A percentile compares a stretch with the other conserved stretches of the same genome.
phyloP scores from a whole-genome alignment of 2,329 filamentous ascomycete species.

The Cordyceps pruinosa region DNA sequence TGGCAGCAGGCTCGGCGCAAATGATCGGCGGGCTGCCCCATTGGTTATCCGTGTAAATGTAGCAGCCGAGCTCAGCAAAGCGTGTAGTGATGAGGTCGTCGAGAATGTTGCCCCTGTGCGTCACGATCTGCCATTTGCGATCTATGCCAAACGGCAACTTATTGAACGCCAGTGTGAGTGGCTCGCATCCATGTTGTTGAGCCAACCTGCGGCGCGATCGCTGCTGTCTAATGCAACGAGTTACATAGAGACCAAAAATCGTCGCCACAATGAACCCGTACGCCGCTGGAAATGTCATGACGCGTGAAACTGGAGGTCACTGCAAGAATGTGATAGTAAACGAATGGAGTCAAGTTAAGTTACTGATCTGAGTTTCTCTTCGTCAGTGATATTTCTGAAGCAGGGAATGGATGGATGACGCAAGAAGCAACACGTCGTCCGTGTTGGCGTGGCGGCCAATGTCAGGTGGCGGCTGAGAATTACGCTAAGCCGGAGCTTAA shows the following conservation, averaged over 20 bases:
- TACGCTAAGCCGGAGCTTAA: no score
- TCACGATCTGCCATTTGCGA: slow-evolving; percentile 3
- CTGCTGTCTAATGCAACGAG: background rate
- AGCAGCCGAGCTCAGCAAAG: slow-evolving; percentile 1
- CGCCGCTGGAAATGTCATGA: background rate
- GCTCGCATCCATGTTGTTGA: background rate
- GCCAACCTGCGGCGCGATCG: background rate
- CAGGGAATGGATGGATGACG: no score
- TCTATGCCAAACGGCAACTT: background rate
- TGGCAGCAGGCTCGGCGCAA: background rate
- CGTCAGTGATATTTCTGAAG: no score
- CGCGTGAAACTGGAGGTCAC: no score
- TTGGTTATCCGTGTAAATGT: slow-evolving; percentile 4
- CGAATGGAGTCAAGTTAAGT: no score
- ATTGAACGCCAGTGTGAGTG: background rate
- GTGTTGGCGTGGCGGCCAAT: no score
- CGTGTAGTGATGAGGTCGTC: slow-evolving; percentile 7
- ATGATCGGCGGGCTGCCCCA: slow-evolving; percentile 2
- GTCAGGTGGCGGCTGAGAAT: no score
- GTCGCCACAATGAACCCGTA: background rate
- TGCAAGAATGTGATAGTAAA: no score
- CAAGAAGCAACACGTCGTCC: no score
- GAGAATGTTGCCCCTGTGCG: slow-evolving; percentile 1
- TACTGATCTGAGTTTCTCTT: no score
- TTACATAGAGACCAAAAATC: background rate